Evolutionary conservation across 106 monocot species (phyloP), one percentile per base, ranked within the genome.

Genomic region (Dioscorea alata): DNA sequence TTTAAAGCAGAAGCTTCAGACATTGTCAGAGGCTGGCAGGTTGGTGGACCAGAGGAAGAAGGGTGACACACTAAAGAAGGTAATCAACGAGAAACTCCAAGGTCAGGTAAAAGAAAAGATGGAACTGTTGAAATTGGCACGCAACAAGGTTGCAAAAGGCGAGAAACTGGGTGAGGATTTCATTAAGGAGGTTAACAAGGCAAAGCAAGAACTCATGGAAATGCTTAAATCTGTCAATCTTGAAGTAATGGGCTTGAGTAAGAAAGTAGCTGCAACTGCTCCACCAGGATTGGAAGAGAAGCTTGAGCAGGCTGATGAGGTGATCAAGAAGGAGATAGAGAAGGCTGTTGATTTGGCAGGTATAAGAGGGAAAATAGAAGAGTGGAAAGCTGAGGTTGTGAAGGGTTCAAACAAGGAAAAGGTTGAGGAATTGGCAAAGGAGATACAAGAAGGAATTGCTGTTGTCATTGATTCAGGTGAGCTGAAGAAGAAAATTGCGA

Each of bases 1-100:
- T 13, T 69, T 91, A 66, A 87, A 87, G 54, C 87, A 87, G 65
- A 91, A 87, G 71, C 80, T 85, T 60, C 60, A 83, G 50, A 78
- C 69, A 61, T 35, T 87, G 34, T 74, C 74, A 50, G 84, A 87
- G 53, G 75, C 73, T 16, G 72, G 51, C 72, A 77, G 49, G 53
- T 33, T 91, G 2, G 50, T 56, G 17, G 80, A 84, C 32, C 58
- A 49, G 17, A 79, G 19, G 57, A 66, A 21, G 5, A 91, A 91
- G 50, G 70, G 75, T 19, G 82, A 87, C 75, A 87, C 24, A 49
- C 61, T 91, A 71, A 82, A 91, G 82, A 85, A 75, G 69, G 82
- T 78, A 75, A 78, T 91, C 15, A 91, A 91, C 68, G 76, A 76
- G 58, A 82, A 77, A 58, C 72, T 91, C 35, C 74, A 18, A 53